Conservation (phyloP, 768 basidiomycete species). For the Cubamyces lactineus region DNA sequence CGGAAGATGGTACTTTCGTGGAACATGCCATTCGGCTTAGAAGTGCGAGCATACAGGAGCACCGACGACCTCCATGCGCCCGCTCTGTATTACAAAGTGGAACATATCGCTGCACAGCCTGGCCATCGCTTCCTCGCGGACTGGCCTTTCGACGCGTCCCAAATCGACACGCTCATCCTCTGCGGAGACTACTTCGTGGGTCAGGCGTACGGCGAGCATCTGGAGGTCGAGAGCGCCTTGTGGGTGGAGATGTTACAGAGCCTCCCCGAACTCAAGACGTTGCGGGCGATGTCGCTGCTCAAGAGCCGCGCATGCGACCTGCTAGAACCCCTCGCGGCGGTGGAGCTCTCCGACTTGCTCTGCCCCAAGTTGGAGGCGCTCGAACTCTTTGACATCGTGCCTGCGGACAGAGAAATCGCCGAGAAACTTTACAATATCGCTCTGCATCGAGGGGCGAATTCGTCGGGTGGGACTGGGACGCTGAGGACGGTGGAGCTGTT, state of each 20-base stretch:
- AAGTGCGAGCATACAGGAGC: background rate
- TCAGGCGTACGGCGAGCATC: too few species aligned
- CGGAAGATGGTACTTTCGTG: background rate
- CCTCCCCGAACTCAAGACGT: background rate
- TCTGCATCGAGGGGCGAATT: background rate
- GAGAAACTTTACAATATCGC: background rate
- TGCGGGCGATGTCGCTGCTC: conserved; percentile 1
- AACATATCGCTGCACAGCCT: too few species aligned
- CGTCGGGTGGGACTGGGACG: background rate
- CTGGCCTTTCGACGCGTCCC: too few species aligned
- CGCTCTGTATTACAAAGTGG: too few species aligned
- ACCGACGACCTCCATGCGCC: too few species aligned
- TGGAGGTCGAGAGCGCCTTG: too few species aligned
- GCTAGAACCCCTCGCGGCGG: background rate
- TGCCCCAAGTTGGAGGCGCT: conserved; percentile 5
- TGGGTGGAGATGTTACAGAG: too few species aligned
- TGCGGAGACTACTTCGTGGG: too few species aligned
- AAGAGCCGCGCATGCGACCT: background rate
- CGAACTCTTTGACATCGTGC: background rate
- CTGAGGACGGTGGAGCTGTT: conserved; percentile 5
- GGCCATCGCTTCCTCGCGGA: too few species aligned
- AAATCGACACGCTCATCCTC: too few species aligned
- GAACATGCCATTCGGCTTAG: background rate
- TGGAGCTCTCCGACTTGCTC: too few species aligned
- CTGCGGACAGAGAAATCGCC: background rate